Conservation (phyloP, 306 rosid species). For the Hippophae gyantsensis region DNA sequence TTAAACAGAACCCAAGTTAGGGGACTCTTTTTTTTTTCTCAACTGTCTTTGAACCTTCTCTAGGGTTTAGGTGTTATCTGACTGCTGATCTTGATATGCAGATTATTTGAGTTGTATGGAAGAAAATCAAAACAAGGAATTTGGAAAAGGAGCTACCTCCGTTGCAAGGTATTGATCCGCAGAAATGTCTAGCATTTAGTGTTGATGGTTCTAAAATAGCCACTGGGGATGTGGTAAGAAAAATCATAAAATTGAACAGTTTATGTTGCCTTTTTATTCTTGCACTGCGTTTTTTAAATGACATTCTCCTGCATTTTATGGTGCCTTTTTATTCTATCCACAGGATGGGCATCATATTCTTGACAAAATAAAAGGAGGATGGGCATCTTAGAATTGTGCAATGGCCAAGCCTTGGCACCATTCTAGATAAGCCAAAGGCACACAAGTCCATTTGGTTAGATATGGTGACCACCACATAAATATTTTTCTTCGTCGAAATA, state of each 20-base stretch:
- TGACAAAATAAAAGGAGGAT: constrained; percentile 37
- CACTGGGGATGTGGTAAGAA: constrained; percentile 74
- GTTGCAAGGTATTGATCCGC: constrained; percentile 50
- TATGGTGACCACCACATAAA: neutral
- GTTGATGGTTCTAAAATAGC: constrained; percentile 91
- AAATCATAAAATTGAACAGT: constrained; percentile 6
- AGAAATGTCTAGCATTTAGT: constrained; percentile 67
- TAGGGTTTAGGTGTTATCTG: neutral
- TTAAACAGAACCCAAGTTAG: neutral
- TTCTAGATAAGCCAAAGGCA: constrained; percentile 81
- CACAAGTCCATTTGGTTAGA: constrained; percentile 44
- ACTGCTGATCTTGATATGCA: constrained; percentile 17
- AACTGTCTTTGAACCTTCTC: neutral
- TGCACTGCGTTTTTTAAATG: neutral
- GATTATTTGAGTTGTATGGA: constrained; percentile 58
- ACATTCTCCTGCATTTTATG: neutral
- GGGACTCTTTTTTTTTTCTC: no score
- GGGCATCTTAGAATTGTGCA: constrained; percentile 79
- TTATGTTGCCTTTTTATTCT: constrained; percentile 4
- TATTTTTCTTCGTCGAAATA: no score
- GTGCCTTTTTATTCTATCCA: constrained; percentile 18
- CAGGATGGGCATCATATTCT: neutral
- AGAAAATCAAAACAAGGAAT: constrained; percentile 46
- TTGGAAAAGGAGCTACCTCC: constrained; percentile 50
- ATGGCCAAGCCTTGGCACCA: constrained; percentile 62